Conservation (phyloP, 2,329 filamentous ascomycete species). For the Setomelanomma holmii region DNA sequence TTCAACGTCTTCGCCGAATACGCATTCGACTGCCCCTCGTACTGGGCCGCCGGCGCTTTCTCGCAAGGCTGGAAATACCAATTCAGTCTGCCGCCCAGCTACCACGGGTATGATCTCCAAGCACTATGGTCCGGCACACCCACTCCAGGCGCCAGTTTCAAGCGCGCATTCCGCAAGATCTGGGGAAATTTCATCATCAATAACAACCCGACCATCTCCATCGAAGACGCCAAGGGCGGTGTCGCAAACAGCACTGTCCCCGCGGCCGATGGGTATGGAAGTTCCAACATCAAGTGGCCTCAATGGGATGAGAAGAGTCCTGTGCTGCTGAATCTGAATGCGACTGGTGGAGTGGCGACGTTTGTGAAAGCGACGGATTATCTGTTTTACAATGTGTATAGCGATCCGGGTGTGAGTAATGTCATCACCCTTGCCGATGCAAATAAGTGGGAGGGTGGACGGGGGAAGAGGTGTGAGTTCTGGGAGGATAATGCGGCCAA, state of each 20-base stretch:
- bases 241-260: conserved; percentile 32
- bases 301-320: conserved; percentile 27
- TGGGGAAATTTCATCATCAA: conserved; percentile 42
- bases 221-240: conserved; percentile 35
- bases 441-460: conserved; percentile 39
- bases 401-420: conserved; percentile 42
- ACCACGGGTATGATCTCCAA: conserved; percentile 43
- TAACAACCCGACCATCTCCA: conserved; percentile 35
- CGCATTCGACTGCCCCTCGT: conserved; percentile 51
- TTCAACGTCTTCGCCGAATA: conserved; percentile 56
- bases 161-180: conserved; percentile 42
- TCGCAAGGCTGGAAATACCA: conserved; percentile 44
- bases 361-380: conserved; percentile 27
- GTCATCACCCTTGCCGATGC: conserved; percentile 36
- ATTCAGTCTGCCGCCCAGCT: conserved; percentile 35
- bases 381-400: conserved; percentile 36
- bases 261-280: conserved; percentile 13
- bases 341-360: conserved; percentile 34
- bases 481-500: conserved; percentile 35
- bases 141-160: conserved; percentile 35
- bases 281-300: conserved; percentile 36
- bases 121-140: conserved; percentile 36
- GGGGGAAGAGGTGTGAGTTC: conserved; percentile 40
- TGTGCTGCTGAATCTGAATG: conserved; percentile 36
- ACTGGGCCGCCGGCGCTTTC: conserved; percentile 50